Evolutionary conservation across 1,284 basidiomycete species (phyloP), one percentile per base, ranked within the genome.

Genomic region (Singerocomus inundabilis): DNA sequence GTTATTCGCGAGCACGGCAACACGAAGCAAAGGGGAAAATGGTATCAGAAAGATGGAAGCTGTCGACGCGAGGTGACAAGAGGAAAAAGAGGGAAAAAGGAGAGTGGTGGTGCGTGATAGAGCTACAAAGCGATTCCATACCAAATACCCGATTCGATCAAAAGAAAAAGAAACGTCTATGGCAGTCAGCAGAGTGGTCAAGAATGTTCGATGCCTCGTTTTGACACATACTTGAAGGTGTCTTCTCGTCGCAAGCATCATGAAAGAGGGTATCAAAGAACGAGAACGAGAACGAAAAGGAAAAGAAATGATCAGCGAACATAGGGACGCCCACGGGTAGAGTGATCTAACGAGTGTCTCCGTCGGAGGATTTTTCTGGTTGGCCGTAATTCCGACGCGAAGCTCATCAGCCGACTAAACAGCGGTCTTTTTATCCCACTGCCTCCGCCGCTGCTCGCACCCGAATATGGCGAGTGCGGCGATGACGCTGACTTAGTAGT

Each of bases 401-500:
- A 69, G 56, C 69, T 76, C 38, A 72, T 69, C 12, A 79, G 57
- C 49, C 78, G 72, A 56, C 74, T 73, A 57, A 81, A 75, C 49
- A 82, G 74, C 15, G 78, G 75, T 44, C 73, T 74, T 62, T 75
- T 80, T 26, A 66, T 34, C 24, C 53, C 51, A 24, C 44, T 28
- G 29, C 63, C 55, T 28, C 62, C 53, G 40, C 59, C 44, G 11
- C 61, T 60, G 4, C 59, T 64, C 57, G 55, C 44, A 44, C 47
- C 58, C 47, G 62, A 66, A 49, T 61, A 63, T 1, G 42, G 62
- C 28, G 72, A 73, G 39, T 62, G 64, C 29, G 75, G 73, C 10
- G 75, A 72, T 33, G 68, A 71, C 18, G 69, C 72, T 24, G 77
- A 76, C 57, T 76, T 76, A 45, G 76, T 77, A 28, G 75, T 72